A percentile compares a stretch with the other conserved stretches of the same genome.
Evolutionary conservation across 1,284 basidiomycete genomes (phyloP).

Genomic region (Trametes hirsuta): DNA sequence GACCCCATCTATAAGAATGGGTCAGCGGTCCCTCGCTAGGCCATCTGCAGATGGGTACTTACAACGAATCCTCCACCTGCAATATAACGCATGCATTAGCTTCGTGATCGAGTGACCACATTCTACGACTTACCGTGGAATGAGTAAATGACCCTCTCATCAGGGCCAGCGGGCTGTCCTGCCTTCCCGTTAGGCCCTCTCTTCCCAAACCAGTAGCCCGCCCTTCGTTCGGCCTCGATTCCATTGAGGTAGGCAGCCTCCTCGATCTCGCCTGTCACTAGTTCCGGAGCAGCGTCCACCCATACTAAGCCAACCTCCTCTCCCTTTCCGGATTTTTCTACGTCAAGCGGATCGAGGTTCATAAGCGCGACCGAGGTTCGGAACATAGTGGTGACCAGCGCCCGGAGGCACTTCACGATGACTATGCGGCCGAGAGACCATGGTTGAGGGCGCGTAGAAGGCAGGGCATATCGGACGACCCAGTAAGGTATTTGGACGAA

Average conservation of each 20-base stretch:
- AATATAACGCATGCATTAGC: conserved; percentile 27
- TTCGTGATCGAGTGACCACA: conserved; percentile 29
- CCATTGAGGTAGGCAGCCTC: conserved; percentile 17
- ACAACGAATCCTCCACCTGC: conserved; percentile 15
- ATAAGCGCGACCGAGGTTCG: not conserved
- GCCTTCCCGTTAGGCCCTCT: conserved; percentile 8
- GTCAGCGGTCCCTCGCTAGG: conserved; percentile 5
- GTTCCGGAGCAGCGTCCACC: conserved; percentile 21
- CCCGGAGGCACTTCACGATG: conserved; percentile 39
- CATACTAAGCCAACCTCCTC: conserved; percentile 18
- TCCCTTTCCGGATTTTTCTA: not conserved
- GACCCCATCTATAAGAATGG: conserved; percentile 8
- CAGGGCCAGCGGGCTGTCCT: conserved; percentile 5
- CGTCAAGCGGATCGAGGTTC: not conserved
- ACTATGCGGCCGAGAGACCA: conserved; percentile 43
- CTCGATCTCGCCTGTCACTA: conserved; percentile 22
- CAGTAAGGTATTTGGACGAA: conserved; percentile 51
- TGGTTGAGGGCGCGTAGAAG: conserved; percentile 29
- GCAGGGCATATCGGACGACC: conserved; percentile 32
- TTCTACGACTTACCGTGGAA: conserved; percentile 20
- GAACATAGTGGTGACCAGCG: conserved; percentile 4
- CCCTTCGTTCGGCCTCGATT: conserved; percentile 13
- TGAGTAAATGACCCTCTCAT: conserved; percentile 24
- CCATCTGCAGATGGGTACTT: conserved; percentile 16
- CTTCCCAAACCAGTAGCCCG: conserved; percentile 24